Evolutionary conservation across 768 basidiomycete species (phyloP), one percentile per base, ranked within the genome.

Genomic region (Dioszegia crocea): DNA sequence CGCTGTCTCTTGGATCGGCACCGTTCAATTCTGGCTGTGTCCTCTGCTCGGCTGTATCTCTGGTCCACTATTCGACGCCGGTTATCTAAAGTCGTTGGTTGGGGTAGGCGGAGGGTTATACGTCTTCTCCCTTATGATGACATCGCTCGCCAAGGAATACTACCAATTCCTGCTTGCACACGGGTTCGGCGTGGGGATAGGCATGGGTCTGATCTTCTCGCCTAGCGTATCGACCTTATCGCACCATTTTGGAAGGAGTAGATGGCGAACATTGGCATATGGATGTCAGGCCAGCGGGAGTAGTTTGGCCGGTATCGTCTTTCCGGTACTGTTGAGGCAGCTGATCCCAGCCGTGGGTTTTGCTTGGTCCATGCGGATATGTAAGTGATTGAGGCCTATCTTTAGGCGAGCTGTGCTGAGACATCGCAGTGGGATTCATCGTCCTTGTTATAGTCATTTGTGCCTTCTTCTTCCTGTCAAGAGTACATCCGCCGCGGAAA

Each of bases 261-360:
- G 43, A 31, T 64, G 60, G 48, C n/a, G 63, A 29, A 60, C 60
- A 30, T 26, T 70, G 33, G 63, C 64, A 17, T 70, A 62, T 52
- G 65, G 62, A 11, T 49, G 45, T 45, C 62, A 61, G 33, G 85
- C 88, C 0, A 78, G 84, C 11, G 87, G 88, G 0, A 83, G 85
- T 0, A 86, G 85, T 0, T 48, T 87, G 0, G 88, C 88, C 3
- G 87, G 88, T 8, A 84, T 84, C 0, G 52, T 87, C 0, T 81
- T 88, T 40, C 88, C 88, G 0, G 84, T 88, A 40, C 74, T 80
- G 9, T 81, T 83, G 12, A 61, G 68, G 29, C 51, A 88, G 9
- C 71, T 88, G 0, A 60, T 86, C 0, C 61, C 80, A 14, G 69
- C 81, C 1, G 79, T 88, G 3, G 81, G 81, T 1, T 68, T 82